Percentiles rank a stretch among this genome's conserved stretches.
Conservation (phyloP, 2,329 filamentous ascomycete species). For the Periconia digitata region DNA sequence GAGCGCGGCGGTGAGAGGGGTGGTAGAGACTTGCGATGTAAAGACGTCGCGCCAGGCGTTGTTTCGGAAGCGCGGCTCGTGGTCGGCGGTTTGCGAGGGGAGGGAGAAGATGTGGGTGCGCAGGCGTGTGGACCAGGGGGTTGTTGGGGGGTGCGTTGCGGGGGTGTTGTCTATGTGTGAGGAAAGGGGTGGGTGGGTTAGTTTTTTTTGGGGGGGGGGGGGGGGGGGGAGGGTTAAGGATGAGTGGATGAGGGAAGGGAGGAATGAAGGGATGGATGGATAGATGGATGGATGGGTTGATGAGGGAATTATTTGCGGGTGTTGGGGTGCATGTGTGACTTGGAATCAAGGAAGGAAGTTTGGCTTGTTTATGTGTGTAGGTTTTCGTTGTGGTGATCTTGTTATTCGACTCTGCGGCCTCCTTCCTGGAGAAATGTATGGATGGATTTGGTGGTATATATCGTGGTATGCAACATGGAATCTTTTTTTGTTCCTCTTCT, state of each 20-base stretch:
- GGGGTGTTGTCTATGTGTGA: conserved; percentile 8
- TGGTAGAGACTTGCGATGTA: conserved; percentile 56
- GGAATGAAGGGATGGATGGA: background rate
- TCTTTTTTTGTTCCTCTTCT: too few relatives aligned
- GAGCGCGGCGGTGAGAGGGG: conserved; percentile 47
- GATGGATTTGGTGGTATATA: too few relatives aligned
- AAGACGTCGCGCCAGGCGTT: conserved; percentile 66
- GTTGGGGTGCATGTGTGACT: too few relatives aligned
- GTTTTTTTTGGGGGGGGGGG: background rate
- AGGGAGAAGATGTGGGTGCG: conserved; percentile 44
- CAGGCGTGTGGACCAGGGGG: conserved; percentile 61
- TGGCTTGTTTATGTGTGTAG: too few relatives aligned
- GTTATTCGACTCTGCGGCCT: too few relatives aligned
- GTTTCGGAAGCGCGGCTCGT: conserved; percentile 66
- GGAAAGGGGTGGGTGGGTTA: background rate
- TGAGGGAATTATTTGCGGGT: too few relatives aligned
- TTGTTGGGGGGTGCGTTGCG: conserved; percentile 1
- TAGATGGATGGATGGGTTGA: background rate
- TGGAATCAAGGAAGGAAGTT: too few relatives aligned
- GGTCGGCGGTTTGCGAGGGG: conserved; percentile 53
- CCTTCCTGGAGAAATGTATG: too few relatives aligned
- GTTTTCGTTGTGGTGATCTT: too few relatives aligned
- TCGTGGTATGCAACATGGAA: too few relatives aligned
- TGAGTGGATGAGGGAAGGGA: too few relatives aligned
- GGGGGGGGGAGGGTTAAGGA: background rate